A percentile compares a stretch with the other conserved stretches of the same genome.
Conservation (phyloP, 2,329 filamentous ascomycete genomes). For the Endoconidiophora polonica region DNA sequence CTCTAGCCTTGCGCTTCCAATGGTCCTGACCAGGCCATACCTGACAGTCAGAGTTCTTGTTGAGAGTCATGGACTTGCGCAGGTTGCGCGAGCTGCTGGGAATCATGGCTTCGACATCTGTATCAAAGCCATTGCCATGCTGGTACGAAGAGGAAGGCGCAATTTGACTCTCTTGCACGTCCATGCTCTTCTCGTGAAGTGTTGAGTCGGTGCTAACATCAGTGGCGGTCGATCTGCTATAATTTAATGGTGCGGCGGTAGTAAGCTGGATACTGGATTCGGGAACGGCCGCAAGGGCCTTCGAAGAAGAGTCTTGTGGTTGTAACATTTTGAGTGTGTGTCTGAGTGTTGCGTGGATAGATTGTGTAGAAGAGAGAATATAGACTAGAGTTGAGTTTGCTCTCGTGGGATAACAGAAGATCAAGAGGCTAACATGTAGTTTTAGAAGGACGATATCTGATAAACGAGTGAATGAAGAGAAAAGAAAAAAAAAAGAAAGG, state of each 20-base stretch:
- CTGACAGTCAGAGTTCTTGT: slow-evolving; percentile 32
- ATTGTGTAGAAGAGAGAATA: not conserved
- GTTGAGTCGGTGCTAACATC: slow-evolving; percentile 12
- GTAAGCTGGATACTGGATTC: not conserved
- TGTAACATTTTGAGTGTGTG: slow-evolving; percentile 1
- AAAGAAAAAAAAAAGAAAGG: slow-evolving; percentile 1
- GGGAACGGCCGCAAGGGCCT: slow-evolving; percentile 4
- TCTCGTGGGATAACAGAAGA: not conserved
- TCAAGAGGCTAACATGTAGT: not conserved
- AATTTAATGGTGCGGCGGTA: slow-evolving; percentile 4
- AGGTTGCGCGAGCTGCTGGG: slow-evolving; percentile 20
- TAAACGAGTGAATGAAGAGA: not conserved
- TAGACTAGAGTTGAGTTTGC: not conserved
- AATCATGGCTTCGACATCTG: slow-evolving; percentile 38
- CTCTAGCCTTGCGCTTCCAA: slow-evolving; percentile 43
- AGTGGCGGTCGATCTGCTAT: slow-evolving; percentile 8
- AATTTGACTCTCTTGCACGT: slow-evolving; percentile 26
- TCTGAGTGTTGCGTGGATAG: not conserved
- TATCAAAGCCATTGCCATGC: slow-evolving; percentile 30
- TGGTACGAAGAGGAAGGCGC: slow-evolving; percentile 26
- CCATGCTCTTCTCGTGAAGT: slow-evolving; percentile 16
- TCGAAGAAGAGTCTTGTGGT: not conserved
- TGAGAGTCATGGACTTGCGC: slow-evolving; percentile 22
- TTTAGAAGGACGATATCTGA: not conserved
- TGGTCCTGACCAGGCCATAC: slow-evolving; percentile 45